Conservation (phyloP, 1,284 basidiomycete species). For the Tylopilus sp. region DNA sequence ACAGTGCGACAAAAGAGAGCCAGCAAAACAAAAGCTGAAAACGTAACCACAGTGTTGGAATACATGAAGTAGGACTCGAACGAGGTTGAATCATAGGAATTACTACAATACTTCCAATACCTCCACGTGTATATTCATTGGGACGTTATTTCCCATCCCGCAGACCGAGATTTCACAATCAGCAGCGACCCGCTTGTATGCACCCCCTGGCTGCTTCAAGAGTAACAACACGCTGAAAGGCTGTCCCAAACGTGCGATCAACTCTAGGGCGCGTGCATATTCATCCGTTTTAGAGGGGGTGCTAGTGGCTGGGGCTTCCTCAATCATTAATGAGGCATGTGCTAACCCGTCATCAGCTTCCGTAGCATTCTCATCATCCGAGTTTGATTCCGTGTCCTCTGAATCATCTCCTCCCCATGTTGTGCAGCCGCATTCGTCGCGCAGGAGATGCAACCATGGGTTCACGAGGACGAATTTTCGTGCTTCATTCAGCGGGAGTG, state of each 20-base stretch:
- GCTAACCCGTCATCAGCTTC: not conserved
- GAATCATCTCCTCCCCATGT: not conserved
- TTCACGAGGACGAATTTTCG: slow-evolving; percentile 4
- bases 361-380: not conserved
- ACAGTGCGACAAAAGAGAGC: too few relatives aligned
- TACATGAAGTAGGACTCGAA: too few relatives aligned
- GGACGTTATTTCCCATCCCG: not conserved
- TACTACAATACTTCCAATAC: too few relatives aligned
- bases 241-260: not conserved
- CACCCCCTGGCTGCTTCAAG: slow-evolving; percentile 1
- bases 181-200: slow-evolving; percentile 5
- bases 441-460: slow-evolving; percentile 2
- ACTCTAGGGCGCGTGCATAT: not conserved
- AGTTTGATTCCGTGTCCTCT: not conserved
- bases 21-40: too few relatives aligned
- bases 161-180: not conserved
- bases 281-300: not conserved
- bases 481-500: not conserved
- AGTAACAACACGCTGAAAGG: not conserved
- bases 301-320: not conserved
- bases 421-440: not conserved
- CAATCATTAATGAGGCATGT: not conserved
- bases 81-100: too few relatives aligned
- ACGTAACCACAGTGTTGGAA: too few relatives aligned
- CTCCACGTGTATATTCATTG: slow-evolving; percentile 4